A percentile compares a stretch with the other conserved stretches of the same genome.
Evolutionary conservation across 2,329 filamentous ascomycete genomes (phyloP).

Genomic region (Tolypocladium capitatum): DNA sequence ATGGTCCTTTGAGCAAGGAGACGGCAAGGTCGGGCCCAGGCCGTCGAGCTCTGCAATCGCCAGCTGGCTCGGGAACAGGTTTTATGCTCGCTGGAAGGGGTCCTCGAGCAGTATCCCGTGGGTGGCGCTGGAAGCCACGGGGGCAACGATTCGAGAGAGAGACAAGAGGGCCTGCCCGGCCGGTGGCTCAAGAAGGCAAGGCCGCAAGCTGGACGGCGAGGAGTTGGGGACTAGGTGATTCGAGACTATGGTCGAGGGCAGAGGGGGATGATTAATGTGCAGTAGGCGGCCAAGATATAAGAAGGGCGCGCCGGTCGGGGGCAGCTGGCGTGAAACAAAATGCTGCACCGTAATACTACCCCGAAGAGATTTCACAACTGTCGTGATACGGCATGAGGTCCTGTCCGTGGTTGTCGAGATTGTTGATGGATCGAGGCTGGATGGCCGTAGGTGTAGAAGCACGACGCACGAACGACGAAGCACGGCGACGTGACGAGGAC

Average conservation of each 20-base stretch:
- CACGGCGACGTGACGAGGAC: slow-evolving; percentile 15
- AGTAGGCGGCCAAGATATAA: slow-evolving; percentile 1
- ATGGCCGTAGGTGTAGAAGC: slow-evolving; percentile 27
- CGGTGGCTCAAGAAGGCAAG: background rate
- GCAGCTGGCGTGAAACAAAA: slow-evolving; percentile 34
- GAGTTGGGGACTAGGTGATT: background rate
- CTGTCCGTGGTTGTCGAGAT: slow-evolving; percentile 30
- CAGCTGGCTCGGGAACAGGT: background rate
- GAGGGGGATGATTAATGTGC: background rate
- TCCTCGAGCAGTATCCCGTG: background rate
- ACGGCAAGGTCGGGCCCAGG: background rate
- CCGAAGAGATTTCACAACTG: slow-evolving; percentile 29
- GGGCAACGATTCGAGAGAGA: background rate
- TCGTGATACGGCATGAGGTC: slow-evolving; percentile 37
- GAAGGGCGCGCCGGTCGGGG: slow-evolving; percentile 12
- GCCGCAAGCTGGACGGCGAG: background rate
- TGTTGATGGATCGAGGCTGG: slow-evolving; percentile 17
- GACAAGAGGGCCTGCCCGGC: background rate
- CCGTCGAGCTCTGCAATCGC: background rate
- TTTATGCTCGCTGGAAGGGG: background rate
- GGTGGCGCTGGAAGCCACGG: background rate
- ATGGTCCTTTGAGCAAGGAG: background rate
- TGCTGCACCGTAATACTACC: slow-evolving; percentile 37
- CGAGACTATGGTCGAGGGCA: background rate
- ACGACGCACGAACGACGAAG: slow-evolving; percentile 16